Evolutionary conservation across 495 filamentous ascomycete species (phyloP).

Genomic region (Hypoxylon rickii): DNA sequence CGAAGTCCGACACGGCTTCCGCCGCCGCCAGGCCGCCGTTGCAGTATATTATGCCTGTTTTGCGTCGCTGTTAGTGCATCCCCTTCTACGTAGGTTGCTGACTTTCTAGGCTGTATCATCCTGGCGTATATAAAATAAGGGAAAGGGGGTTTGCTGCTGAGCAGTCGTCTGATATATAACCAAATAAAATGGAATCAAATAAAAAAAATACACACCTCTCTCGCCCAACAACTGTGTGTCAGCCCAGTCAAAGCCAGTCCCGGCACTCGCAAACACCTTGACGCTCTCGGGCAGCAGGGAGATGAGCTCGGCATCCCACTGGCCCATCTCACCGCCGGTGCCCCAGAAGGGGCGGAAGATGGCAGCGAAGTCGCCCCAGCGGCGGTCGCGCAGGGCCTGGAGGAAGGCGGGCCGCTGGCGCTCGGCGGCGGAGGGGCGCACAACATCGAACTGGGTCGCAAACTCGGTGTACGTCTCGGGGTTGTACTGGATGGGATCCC

Average conservation of each 20-base stretch:
- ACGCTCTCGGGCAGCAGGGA: conserved; percentile 65
- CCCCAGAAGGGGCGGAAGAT: conserved; percentile 82
- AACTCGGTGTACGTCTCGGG: conserved; percentile 61
- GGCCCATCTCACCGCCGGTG: conserved; percentile 76
- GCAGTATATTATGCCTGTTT: conserved; percentile 69
- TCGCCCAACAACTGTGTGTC: conserved; percentile 70
- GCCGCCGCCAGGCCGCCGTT: conserved; percentile 70
- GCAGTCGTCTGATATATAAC: too few species aligned
- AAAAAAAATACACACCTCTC: conserved; percentile 55
- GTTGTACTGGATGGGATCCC: conserved; percentile 71
- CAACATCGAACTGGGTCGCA: conserved; percentile 59
- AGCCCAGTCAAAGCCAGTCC: conserved; percentile 79
- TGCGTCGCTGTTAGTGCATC: neutral
- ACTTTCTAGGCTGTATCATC: too few species aligned
- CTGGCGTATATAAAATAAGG: too few species aligned
- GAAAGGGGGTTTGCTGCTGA: too few species aligned
- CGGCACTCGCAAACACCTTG: conserved; percentile 72
- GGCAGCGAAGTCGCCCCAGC: conserved; percentile 73
- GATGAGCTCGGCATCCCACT: conserved; percentile 75
- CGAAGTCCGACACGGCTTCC: conserved; percentile 70
- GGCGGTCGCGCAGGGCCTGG: conserved; percentile 61
- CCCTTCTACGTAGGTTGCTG: too few species aligned
- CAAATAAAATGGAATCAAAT: too few species aligned
- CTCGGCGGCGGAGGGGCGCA: conserved; percentile 56
- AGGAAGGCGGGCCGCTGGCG: conserved; percentile 63